A percentile compares a stretch with the other conserved stretches of the same genome.
Evolutionary conservation across 1,284 basidiomycete species (phyloP).

Genomic region (Pyrrhoderma lamaoense): DNA sequence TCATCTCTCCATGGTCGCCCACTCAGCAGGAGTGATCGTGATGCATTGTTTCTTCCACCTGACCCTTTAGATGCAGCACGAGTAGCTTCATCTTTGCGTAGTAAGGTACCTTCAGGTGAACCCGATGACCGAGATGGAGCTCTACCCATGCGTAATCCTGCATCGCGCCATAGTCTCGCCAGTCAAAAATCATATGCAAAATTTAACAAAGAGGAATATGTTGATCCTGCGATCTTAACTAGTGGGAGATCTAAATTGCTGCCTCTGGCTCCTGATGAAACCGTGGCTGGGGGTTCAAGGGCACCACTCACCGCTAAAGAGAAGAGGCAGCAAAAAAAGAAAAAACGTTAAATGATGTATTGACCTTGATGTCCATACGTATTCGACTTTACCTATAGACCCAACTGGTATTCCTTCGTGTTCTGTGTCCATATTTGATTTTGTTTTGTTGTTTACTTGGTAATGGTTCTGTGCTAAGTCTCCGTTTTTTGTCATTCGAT

Average conservation of each 20-base stretch:
- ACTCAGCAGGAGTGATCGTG: slow-evolving; percentile 1
- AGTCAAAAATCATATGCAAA: slow-evolving; percentile 25
- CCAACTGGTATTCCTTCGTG: no score
- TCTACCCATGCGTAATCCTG: slow-evolving; percentile 2
- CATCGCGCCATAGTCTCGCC: slow-evolving; percentile 26
- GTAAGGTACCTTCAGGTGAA: slow-evolving; percentile 24
- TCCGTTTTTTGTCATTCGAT: no score
- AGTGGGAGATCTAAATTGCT: slow-evolving; percentile 20
- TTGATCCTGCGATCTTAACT: slow-evolving; percentile 29
- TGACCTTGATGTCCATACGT: no score
- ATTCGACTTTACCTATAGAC: no score
- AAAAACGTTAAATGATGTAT: background rate
- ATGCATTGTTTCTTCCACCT: slow-evolving; percentile 1
- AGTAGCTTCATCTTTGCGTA: slow-evolving; percentile 39
- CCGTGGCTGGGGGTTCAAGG: slow-evolving; percentile 16
- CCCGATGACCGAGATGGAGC: background rate
- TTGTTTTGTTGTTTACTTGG: no score
- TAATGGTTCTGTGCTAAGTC: no score
- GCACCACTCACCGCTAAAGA: background rate
- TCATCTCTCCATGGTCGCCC: background rate
- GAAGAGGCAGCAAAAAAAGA: background rate
- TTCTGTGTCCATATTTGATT: no score
- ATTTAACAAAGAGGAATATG: slow-evolving; percentile 25
- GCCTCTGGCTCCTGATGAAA: slow-evolving; percentile 4
- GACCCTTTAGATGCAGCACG: slow-evolving; percentile 26